These are phyloP conservation scores for Delitschia confertaspora DNA, from an alignment of 495 filamentous ascomycete genomes.

Conservation along the genomic window DNA sequence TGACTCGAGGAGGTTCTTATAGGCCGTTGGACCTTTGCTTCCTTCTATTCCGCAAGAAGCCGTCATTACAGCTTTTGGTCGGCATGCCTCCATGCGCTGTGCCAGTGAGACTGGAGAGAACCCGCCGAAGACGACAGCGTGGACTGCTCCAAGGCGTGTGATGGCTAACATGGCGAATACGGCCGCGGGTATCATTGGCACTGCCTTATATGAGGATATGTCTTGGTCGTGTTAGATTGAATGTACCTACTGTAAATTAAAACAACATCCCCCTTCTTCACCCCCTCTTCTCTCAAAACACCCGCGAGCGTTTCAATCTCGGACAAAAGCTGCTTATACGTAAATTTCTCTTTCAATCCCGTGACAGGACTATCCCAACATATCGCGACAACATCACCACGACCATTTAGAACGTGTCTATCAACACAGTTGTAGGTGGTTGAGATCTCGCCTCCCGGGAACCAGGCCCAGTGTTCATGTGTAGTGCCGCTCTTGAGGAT, in stretches of 20 bases:
- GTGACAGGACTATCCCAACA: constrained; percentile 85
- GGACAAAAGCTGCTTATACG: constrained; percentile 65
- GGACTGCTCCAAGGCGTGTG: constrained; percentile 74
- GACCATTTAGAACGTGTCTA: constrained; percentile 53
- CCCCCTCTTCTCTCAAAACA: constrained; percentile 73
- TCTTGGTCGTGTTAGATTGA: constrained; percentile 1
- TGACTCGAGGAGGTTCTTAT: constrained; percentile 56
- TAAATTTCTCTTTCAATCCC: constrained; percentile 58
- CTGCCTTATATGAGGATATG: constrained; percentile 34
- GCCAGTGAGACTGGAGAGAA: constrained; percentile 75
- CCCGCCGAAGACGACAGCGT: constrained; percentile 87
- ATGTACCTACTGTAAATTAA: constrained; percentile 70
- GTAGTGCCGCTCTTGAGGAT: constrained; percentile 41
- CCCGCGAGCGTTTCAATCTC: constrained; percentile 80
- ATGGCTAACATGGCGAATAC: constrained; percentile 77
- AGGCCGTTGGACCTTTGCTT: constrained; percentile 60
- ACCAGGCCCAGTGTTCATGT: constrained; percentile 73
- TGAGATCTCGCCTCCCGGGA: constrained; percentile 79
- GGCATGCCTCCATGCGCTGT: constrained; percentile 77
- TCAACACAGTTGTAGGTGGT: constrained; percentile 88
- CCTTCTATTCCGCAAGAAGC: constrained; percentile 92
- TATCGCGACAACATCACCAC: constrained; percentile 62
- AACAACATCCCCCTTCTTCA: constrained; percentile 82
- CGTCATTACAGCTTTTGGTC: constrained; percentile 68
- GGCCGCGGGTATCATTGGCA: constrained; percentile 94